Base-by-base conservation (phyloP, 257 asterid genomes). In the Solanum raphanifolium region DNA sequence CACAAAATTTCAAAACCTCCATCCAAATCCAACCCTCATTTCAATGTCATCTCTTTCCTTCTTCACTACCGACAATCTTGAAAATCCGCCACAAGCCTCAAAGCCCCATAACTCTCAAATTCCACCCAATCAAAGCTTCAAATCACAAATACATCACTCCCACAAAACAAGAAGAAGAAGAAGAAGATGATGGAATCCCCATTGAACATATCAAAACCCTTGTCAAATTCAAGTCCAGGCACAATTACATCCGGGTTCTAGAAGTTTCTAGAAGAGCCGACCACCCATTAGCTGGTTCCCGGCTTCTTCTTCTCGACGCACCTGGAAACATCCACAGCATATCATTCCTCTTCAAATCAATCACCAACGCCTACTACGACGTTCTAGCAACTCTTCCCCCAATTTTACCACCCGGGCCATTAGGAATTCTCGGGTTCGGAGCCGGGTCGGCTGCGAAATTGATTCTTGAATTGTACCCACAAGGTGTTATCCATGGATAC, bases 321-420 rank as follows among this genome's bases (percentile, higher is more conserved):
- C 98, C 98, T 82, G 99, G 99, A 27, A 96, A 96, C 91, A 96
- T 96, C 89, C 99, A 96, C 93, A 96, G 99, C 95, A 94, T 96
- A 60, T 94, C 96, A 83, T 92, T 79, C 88, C 85, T 88, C n/a
- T 93, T 94, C 90, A 94, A 93, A 46, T 71, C 98, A 12, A 89
- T 95, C 29, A 96, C 99, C 87, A 82, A 93, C 66, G 76, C 98
- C 52, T 96, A 96, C 73, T 94, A 81, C 93, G 98, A 96, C 87
- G 98, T 94, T 20, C 93, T 96, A 90, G 98, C 99, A 9, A 95
- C 98, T 0, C 25, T 95, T 39, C 98, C 99, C 10, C 98, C 98
- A 1, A 79, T 96, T 27, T 87, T 95, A 66, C 98, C 98, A 4
- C 98, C 97, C 3, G 99, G 99, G 1, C 98, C 99, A 16, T 3